Percentiles rank a stretch among this genome's conserved stretches.
Evolutionary conservation across 176 grass and related monocot species (phyloP).

Genomic region (Rhynchospora breviuscula): DNA sequence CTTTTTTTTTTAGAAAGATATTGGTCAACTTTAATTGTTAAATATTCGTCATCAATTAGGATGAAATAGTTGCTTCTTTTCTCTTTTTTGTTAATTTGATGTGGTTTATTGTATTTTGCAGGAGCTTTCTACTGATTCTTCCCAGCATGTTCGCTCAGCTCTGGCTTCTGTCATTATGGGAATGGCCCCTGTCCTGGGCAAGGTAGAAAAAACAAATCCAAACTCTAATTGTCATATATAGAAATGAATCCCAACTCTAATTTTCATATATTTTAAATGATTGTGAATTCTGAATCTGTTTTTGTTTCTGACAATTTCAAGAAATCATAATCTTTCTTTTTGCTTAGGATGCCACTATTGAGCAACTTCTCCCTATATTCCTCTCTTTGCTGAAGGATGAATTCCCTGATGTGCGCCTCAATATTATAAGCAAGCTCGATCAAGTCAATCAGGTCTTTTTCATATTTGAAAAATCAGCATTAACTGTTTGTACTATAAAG

Average conservation of each 20-base stretch:
- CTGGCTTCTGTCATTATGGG: slow-evolving; percentile 99
- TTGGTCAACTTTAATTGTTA: not conserved
- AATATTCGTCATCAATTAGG: not conserved
- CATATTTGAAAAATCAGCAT: not conserved
- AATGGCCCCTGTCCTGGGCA: slow-evolving; percentile 92
- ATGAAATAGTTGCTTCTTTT: not conserved
- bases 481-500: not conserved
- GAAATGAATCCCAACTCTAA: not conserved
- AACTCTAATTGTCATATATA: not conserved
- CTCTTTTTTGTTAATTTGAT: not conserved
- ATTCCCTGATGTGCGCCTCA: slow-evolving; percentile 95
- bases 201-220: slow-evolving; percentile 38
- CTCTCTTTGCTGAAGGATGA: slow-evolving; percentile 97
- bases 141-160: slow-evolving; percentile 97
- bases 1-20: not conserved
- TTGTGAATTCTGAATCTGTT: not conserved
- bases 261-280: not conserved
- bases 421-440: slow-evolving; percentile 99
- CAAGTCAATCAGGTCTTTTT: slow-evolving; percentile 83
- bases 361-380: slow-evolving; percentile 96
- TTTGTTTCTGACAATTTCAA: not conserved
- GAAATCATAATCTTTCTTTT: not conserved
- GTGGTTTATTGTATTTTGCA: slow-evolving; percentile 16
- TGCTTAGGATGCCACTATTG: slow-evolving; percentile 76
- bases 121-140: slow-evolving; percentile 90